A percentile compares a stretch with the other conserved stretches of the same genome.
Conservation (phyloP, 441 rosid species). For the Adansonia madagascariensis region DNA sequence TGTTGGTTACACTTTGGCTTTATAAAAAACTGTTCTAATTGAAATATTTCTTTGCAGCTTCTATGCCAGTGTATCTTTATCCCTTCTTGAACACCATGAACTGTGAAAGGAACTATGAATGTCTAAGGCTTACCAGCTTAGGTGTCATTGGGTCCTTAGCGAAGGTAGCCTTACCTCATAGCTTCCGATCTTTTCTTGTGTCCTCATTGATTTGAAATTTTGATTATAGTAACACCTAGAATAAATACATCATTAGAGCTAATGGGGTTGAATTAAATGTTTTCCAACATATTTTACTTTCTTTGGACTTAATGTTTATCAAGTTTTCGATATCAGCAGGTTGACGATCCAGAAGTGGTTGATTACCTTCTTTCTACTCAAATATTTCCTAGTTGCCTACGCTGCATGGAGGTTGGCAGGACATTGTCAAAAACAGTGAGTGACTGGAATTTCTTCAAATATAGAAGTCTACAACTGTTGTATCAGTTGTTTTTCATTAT, state of each 20-base stretch:
- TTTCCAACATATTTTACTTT: neutral
- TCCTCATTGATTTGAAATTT: neutral
- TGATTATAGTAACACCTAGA: neutral
- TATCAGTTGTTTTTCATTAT: neutral
- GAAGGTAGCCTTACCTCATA: constrained; percentile 37
- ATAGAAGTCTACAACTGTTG: neutral
- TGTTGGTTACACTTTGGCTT: neutral
- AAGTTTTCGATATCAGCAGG: constrained; percentile 36
- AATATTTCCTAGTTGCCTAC: constrained; percentile 44
- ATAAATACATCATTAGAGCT: neutral
- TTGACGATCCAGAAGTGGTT: constrained; percentile 36
- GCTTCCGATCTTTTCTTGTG: neutral
- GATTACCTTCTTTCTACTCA: constrained; percentile 46
- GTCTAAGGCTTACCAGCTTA: constrained; percentile 49
- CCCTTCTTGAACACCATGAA: constrained; percentile 43
- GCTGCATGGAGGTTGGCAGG: constrained; percentile 53
- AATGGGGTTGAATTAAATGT: neutral
- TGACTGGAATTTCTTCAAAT: constrained; percentile 7
- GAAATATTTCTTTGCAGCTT: constrained; percentile 40
- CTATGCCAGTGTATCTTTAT: constrained; percentile 43
- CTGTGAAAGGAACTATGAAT: constrained; percentile 37
- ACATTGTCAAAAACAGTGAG: constrained; percentile 51
- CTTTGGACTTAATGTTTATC: neutral
- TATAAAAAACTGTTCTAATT: neutral
- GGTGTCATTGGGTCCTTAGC: constrained; percentile 56